Evolutionary conservation across 805 yeast species (phyloP).

Genomic region (Nakazawaea molendinolei): DNA sequence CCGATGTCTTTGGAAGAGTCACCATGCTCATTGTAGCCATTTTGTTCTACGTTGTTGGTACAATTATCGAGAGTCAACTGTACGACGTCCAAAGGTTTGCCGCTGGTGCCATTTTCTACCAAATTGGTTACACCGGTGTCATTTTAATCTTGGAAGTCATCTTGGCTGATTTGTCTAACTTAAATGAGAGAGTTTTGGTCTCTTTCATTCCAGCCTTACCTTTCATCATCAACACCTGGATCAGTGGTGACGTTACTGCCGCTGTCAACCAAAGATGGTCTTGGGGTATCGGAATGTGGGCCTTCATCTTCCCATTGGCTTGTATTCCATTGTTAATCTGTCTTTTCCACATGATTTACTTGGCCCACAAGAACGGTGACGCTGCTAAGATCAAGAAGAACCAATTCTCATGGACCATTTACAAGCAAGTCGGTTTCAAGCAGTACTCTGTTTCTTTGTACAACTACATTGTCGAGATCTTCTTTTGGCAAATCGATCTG

Average conservation of each 20-base stretch:
- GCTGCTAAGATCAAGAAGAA: constrained; percentile 32
- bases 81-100: constrained; percentile 50
- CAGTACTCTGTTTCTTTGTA: too few relatives aligned
- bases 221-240: constrained; percentile 73
- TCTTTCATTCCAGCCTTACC: constrained; percentile 67
- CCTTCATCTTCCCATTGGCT: constrained; percentile 62
- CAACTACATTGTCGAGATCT: constrained; percentile 27
- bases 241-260: constrained; percentile 50
- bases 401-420: constrained; percentile 9
- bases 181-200: constrained; percentile 64
- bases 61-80: constrained; percentile 57
- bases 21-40: constrained; percentile 42
- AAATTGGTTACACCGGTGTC: constrained; percentile 58
- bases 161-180: constrained; percentile 58
- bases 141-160: constrained; percentile 49
- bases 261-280: constrained; percentile 42
- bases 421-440: background rate
- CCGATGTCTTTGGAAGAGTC: constrained; percentile 63
- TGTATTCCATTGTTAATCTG: constrained; percentile 53
- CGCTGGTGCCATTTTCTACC: constrained; percentile 55
- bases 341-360: constrained; percentile 47
- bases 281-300: constrained; percentile 81
- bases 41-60: constrained; percentile 54
- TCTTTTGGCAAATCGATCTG: constrained; percentile 61
- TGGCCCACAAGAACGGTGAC: constrained; percentile 48